Conservation (phyloP, 352 stramenopile species). For the Globisporangium barbulae region DNA sequence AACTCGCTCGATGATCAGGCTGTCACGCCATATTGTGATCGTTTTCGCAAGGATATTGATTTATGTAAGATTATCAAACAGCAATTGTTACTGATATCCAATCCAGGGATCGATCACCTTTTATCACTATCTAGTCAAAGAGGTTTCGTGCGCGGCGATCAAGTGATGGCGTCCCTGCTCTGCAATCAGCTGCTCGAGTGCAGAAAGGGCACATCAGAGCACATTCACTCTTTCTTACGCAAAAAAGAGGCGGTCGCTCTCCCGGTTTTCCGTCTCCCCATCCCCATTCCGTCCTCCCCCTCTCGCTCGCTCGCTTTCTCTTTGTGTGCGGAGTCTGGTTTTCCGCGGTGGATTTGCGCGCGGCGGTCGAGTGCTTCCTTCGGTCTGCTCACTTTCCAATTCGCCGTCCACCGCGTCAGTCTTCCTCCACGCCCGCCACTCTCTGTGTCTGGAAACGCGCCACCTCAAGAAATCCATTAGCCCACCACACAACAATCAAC, state of each 20-base stretch:
- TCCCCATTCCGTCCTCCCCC: background rate
- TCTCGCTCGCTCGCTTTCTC: background rate
- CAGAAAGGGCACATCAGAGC: background rate
- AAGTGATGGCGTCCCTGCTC: background rate
- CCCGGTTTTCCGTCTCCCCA: background rate
- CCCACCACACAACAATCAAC: background rate
- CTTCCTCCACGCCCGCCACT: background rate
- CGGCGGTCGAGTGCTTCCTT: background rate
- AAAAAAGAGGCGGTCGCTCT: constrained; percentile 9
- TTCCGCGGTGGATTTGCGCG: background rate
- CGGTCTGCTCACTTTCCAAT: constrained; percentile 3
- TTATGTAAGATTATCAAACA: background rate
- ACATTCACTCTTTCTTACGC: constrained; percentile 5
- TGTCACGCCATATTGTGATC: background rate
- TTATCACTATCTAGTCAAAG: no score
- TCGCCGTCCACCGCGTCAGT: background rate
- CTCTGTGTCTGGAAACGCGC: constrained; percentile 7
- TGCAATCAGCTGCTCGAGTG: background rate
- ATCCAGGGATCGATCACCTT: no score
- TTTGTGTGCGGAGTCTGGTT: background rate
- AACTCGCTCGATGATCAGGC: background rate
- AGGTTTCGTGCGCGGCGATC: no score
- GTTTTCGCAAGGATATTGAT: background rate
- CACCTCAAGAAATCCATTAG: background rate
- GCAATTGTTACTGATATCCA: no score